Base-by-base conservation (phyloP, 306 rosid genomes). In the Casuarina equisetifolia region DNA sequence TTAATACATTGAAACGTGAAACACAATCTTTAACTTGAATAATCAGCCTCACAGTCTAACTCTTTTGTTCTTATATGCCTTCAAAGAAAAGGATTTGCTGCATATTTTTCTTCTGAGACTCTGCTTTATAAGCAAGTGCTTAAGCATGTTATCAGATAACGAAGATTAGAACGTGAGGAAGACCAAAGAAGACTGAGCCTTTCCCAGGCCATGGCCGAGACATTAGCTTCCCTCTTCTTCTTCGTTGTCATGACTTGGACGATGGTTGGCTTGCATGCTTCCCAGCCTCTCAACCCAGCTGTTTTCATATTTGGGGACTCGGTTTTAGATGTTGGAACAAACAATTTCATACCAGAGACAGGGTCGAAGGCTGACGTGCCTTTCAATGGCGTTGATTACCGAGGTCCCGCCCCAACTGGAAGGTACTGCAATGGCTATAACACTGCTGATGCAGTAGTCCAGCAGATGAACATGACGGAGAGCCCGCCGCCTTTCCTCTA, bases 391-490 rank as follows among this genome's bases (percentile, higher is more conserved):
- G 73, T 82, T 10, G 85, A 82, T 69, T 82, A 43, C 10, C 82
- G 76, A 17, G 68, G 32, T 4, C 58, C 73, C 16, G 66, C 0
- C 17, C 44, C 85, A 13, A 78, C 79, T 0, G 85, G 82, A 6
- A 77, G 79, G 64, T 82, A 77, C 48, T 67, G 79, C 63, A 82
- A 82, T 19, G 81, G 85, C 35, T 82, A 73, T 11, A 72, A 82
- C 64, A 12, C 64, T 12, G 59, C 46, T 20, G 79, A 82, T 82
- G 38, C 17, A 25, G 9, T 81, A 7, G 77, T 78, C 72, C 5
- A 20, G 46, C 32, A 25, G 32, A 25, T 25, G 32, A 25, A 25
- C 32, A 25, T 25, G 32, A 25, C 32, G 32, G 32, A 25, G 32
- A 25, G 32, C 32, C 32, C 32, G 32, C 32, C 32, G 32, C 32